Evolutionary conservation across 495 filamentous ascomycete species (phyloP), one percentile per base, ranked within the genome.

Genomic region (Aspergillus sparsus): DNA sequence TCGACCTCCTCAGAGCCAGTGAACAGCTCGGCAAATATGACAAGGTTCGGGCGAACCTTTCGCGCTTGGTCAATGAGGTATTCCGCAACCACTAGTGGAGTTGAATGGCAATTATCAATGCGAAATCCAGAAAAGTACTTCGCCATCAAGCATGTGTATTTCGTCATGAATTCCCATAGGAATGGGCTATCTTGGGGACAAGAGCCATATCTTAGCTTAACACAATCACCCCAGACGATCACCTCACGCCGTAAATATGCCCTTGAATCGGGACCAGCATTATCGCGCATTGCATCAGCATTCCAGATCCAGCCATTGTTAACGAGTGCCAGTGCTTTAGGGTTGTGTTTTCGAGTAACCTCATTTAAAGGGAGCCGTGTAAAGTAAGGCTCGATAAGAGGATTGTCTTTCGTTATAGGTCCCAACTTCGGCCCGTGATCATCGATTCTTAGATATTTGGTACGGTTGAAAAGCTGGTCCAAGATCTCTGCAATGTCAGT

Each of bases 281-380:
- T 93, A 72, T 99, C 95, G 27, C 89, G 85, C 74, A 98, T 83
- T 0, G 92, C 92, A 68, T 96, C 92, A 12, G 94, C 92, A 62
- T 90, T 92, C 95, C 95, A 99, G 16, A 98, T 91, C 95, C 95
- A 99, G 58, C 95, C 95, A 69, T 99, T 99, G 74, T 97, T 97
- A 34, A 88, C 93, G 15, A 99, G 74, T 4, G 91, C 90, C 36
- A 98, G 76, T 49, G 89, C 85, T 57, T 89, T 89, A 2, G 85
- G 78, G 45, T 85, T 85, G 67, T 96, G 87, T 70, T 90, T 87
- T 61, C 83, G 82, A 0, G 95, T 97, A 33, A 79, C 81, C 6
- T 89, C 85, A 61, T 96, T 96, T 34, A 80, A 68, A 2, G 94
- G 91, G 21, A 99, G 83, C 13, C 95, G 87, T 6, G 93, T 97